These are phyloP conservation scores for Trichoderma sp. DNA, from an alignment of 2,329 filamentous ascomycete genomes.

Conservation along the genomic window DNA sequence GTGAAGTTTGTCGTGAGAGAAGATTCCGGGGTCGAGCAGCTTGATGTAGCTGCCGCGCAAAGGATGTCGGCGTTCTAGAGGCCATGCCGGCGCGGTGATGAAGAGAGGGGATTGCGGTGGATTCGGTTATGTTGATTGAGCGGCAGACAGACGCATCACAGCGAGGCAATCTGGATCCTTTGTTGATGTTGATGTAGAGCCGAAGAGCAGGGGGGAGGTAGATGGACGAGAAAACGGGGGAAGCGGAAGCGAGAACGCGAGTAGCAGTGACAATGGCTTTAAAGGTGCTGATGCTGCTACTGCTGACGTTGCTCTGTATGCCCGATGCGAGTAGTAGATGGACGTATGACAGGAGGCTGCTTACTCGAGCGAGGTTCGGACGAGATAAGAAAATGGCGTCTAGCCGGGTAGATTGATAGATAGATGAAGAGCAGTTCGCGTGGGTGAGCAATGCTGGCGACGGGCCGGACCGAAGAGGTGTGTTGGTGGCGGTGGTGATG, in stretches of 20 bases:
- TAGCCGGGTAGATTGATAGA: background rate
- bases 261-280: background rate
- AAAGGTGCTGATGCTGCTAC: background rate
- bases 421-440: too few species aligned
- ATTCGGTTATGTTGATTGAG: background rate
- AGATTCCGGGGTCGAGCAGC: background rate
- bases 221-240: background rate
- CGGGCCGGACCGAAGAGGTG: background rate
- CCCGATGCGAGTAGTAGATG: too few species aligned
- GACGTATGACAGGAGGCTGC: background rate
- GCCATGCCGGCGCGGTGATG: slow-evolving; percentile 1
- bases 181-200: background rate
- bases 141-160: background rate
- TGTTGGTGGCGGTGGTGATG: background rate
- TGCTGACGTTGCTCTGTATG: background rate
- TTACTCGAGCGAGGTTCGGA: background rate
- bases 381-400: background rate
- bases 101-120: background rate
- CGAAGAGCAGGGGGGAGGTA: background rate
- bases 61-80: background rate
- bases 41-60: slow-evolving; percentile 10
- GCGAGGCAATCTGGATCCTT: background rate
- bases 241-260: background rate
- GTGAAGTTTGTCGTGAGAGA: background rate
- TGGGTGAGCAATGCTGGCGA: background rate